A percentile compares a stretch with the other conserved stretches of the same genome.
Conservation (phyloP, 768 basidiomycete genomes). For the Panaeolus papilionaceus region DNA sequence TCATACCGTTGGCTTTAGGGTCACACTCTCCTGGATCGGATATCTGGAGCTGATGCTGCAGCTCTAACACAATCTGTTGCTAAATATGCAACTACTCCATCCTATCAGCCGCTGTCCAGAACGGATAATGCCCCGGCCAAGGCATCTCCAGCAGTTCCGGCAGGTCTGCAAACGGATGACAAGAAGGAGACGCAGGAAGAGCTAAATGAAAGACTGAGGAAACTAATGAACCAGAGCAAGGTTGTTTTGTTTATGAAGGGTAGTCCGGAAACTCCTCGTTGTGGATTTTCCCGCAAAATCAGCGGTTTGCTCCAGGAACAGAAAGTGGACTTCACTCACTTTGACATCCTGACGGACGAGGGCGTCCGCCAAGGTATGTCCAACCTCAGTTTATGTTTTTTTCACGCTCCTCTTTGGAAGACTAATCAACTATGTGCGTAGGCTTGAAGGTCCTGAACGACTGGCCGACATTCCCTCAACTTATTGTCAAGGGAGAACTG, state of each 20-base stretch:
- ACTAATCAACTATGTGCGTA: slow-evolving; percentile 27
- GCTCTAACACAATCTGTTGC: slow-evolving; percentile 66
- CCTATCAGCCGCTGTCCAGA: slow-evolving; percentile 51
- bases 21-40: slow-evolving; percentile 80
- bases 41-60: slow-evolving; percentile 81
- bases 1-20: slow-evolving; percentile 59
- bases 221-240: slow-evolving; percentile 78
- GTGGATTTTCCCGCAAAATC: slow-evolving; percentile 85
- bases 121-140: slow-evolving; percentile 51
- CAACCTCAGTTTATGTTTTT: neutral
- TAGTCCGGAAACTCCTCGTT: slow-evolving; percentile 74
- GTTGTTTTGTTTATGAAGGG: slow-evolving; percentile 96
- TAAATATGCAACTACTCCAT: slow-evolving; percentile 53
- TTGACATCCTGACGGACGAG: slow-evolving; percentile 87
- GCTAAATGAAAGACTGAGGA: slow-evolving; percentile 65
- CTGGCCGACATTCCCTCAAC: slow-evolving; percentile 91
- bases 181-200: slow-evolving; percentile 66
- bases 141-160: slow-evolving; percentile 30
- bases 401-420: neutral
- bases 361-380: slow-evolving; percentile 76
- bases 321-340: slow-evolving; percentile 70
- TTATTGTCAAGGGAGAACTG: slow-evolving; percentile 89
- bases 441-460: slow-evolving; percentile 81
- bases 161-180: slow-evolving; percentile 24
- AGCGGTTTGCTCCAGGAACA: slow-evolving; percentile 70